Conservation (phyloP, 2,329 filamentous ascomycete genomes). For the Elsinoe necatrix region DNA sequence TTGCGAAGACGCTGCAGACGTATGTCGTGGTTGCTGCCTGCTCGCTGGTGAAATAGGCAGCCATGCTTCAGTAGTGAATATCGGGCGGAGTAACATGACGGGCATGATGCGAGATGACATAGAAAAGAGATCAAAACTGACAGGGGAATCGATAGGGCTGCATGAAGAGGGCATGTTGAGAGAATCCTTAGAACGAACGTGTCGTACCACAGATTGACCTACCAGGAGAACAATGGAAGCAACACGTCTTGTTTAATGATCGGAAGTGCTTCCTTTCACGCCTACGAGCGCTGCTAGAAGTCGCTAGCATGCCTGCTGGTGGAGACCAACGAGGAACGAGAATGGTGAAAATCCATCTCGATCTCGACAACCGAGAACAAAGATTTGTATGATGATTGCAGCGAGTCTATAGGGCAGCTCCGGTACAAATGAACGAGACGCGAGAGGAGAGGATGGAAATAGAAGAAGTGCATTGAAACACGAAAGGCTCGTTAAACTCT, state of each 20-base stretch:
- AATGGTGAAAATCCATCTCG: neutral
- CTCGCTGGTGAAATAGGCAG: neutral
- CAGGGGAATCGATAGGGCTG: neutral
- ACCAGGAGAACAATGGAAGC: neutral
- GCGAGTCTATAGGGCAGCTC: neutral
- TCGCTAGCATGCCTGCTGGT: too few species aligned
- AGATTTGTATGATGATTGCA: too few species aligned
- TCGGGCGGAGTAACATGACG: neutral
- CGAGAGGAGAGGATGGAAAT: neutral
- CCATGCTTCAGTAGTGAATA: neutral
- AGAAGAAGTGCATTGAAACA: neutral
- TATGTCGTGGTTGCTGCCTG: neutral
- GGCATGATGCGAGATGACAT: neutral
- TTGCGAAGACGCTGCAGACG: neutral
- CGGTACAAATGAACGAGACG: neutral
- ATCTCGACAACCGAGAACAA: neutral
- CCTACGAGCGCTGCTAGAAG: too few species aligned
- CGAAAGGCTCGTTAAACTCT: neutral
- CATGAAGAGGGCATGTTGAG: neutral
- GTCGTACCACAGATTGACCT: neutral
- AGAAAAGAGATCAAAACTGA: neutral
- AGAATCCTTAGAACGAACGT: neutral
- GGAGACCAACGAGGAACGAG: too few species aligned
- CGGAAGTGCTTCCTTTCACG: too few species aligned
- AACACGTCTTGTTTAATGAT: too few species aligned